Conservation (phyloP, 306 rosid species). For the Corylus americana region DNA sequence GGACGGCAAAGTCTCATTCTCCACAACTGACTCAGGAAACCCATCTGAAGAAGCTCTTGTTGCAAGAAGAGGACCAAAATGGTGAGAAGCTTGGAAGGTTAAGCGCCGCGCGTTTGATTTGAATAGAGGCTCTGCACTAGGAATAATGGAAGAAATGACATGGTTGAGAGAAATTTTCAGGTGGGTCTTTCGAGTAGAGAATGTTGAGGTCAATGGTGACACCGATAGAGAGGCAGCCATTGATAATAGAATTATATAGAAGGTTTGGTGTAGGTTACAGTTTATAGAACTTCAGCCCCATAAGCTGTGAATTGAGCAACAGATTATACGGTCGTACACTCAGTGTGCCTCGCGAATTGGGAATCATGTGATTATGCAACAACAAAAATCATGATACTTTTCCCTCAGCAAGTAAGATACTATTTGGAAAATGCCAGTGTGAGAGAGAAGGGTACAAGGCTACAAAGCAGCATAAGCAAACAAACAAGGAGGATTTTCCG, state of each 20-base stretch:
- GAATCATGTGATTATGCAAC: background rate
- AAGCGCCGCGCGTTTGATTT: conserved; percentile 12
- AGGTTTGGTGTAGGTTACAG: background rate
- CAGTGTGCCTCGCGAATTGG: background rate
- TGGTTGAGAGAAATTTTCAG: conserved; percentile 32
- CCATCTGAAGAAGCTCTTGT: conserved; percentile 42
- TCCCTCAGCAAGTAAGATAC: background rate
- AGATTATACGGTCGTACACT: background rate
- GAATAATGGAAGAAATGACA: conserved; percentile 10
- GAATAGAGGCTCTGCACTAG: conserved; percentile 12
- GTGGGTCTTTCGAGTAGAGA: conserved; percentile 41
- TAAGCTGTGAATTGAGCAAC: background rate
- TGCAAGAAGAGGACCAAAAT: conserved; percentile 21
- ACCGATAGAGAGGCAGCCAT: conserved; percentile 53
- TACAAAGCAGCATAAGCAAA: background rate
- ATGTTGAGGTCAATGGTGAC: conserved; percentile 38
- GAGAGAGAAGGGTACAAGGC: background rate
- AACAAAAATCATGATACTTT: background rate
- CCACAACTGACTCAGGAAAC: conserved; percentile 38
- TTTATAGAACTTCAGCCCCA: conserved; percentile 2
- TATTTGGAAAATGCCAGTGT: conserved; percentile 6
- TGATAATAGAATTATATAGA: background rate
- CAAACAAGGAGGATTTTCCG: conserved; percentile 31
- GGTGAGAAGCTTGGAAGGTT: conserved; percentile 27
- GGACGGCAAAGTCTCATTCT: conserved; percentile 40